phyloP scores from a whole-genome alignment of 164 flowering plant genomes.

The Tetrastigma voinierianum region DNA sequence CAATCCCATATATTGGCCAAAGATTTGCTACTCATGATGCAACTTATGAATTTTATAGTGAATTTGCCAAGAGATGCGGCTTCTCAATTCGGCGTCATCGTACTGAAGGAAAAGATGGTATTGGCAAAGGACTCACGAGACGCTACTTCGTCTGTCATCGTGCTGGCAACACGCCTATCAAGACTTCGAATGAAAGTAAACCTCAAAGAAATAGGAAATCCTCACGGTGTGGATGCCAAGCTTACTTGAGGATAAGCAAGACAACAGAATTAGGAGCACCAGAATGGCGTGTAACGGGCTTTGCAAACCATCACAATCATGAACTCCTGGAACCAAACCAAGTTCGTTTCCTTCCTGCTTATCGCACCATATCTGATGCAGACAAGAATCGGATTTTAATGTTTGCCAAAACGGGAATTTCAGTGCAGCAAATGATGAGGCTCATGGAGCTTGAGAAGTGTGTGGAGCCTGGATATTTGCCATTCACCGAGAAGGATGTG shows the following conservation, averaged over 20 bases:
- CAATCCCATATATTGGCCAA: constrained; percentile 79
- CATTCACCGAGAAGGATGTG: constrained; percentile 93
- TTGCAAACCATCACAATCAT: constrained; percentile 87
- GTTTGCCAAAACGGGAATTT: constrained; percentile 92
- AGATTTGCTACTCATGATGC: constrained; percentile 81
- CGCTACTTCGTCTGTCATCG: constrained; percentile 96
- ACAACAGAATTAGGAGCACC: constrained; percentile 56
- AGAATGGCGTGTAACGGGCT: constrained; percentile 94
- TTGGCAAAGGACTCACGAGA: constrained; percentile 91
- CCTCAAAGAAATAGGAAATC: constrained; percentile 89
- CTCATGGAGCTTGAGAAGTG: constrained; percentile 92
- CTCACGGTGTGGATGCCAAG: constrained; percentile 92
- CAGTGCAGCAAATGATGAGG: constrained; percentile 96
- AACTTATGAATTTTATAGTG: constrained; percentile 89
- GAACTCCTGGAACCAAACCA: constrained; percentile 83
- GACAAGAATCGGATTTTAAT: constrained; percentile 78
- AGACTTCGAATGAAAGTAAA: constrained; percentile 59
- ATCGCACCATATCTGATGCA: constrained; percentile 80
- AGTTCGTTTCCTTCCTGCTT: constrained; percentile 93
- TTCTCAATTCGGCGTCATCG: constrained; percentile 90
- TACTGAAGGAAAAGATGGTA: constrained; percentile 94
- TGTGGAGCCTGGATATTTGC: constrained; percentile 92
- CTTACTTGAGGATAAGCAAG: constrained; percentile 86
- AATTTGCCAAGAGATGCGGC: constrained; percentile 84
- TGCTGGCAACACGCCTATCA: constrained; percentile 89